Percentiles rank a stretch among this genome's conserved stretches.
Conservation (phyloP, 2,329 filamentous ascomycete genomes). For the Exserohilum turcica region DNA sequence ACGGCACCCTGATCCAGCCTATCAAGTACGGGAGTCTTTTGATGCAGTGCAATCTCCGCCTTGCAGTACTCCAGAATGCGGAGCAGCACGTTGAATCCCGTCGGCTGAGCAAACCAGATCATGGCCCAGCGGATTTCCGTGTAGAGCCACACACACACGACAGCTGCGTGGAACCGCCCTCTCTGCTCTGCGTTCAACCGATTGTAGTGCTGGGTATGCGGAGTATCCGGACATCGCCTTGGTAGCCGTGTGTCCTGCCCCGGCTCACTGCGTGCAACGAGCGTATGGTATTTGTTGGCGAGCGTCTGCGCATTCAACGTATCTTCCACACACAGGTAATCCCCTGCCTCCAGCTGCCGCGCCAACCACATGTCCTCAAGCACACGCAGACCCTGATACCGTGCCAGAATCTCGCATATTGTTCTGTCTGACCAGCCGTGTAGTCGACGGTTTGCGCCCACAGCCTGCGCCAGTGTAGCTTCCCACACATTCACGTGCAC, state of each 20-base stretch:
- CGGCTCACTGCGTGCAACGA: constrained; percentile 11
- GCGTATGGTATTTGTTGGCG: background rate
- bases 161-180: constrained; percentile 29
- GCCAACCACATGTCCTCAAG: constrained; percentile 30
- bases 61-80: background rate
- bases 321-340: constrained; percentile 19
- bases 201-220: constrained; percentile 11
- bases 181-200: constrained; percentile 26
- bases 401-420: constrained; percentile 29
- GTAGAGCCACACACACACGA: constrained; percentile 27
- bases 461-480: background rate
- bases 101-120: constrained; percentile 18
- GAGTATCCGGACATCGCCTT: background rate
- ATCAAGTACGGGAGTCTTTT: constrained; percentile 18
- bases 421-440: constrained; percentile 17
- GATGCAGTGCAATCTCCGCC: background rate
- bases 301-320: constrained; percentile 7
- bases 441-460: background rate
- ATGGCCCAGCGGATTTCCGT: constrained; percentile 36
- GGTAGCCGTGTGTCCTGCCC: constrained; percentile 7
- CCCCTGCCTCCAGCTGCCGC: constrained; percentile 18
- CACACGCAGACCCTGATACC: constrained; percentile 31
- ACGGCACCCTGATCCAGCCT: constrained; percentile 26
- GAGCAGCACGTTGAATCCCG: constrained; percentile 7
- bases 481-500: constrained; percentile 11